Evolutionary conservation across 352 stramenopile species (phyloP), one percentile per base, ranked within the genome.

Genomic region (Pythium insidiosum): DNA sequence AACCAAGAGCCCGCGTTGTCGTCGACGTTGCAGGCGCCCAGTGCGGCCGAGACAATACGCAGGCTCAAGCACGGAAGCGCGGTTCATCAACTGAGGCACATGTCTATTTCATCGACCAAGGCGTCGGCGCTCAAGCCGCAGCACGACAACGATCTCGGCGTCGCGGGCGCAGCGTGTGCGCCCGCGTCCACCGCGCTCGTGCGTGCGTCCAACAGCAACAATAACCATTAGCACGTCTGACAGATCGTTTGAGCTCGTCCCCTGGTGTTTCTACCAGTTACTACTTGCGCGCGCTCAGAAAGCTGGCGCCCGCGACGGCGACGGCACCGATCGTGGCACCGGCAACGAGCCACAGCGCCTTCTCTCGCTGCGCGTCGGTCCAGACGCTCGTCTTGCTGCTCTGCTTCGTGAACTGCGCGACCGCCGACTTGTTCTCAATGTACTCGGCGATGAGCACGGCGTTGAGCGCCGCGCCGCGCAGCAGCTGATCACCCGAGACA

Each of bases 401-500:
- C 61, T 85, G 85, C 69, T 89, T 89, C 37, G 56, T 76, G 44
- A 85, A 87, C 53, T 87, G 77, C 30, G 63, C 65, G 5, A 51
- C 69, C 19, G 63, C 43, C 24, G 68, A 63, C 31, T 77, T 77
- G 35, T 82, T 72, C 58, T 89, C 76, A 18, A 90, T 56, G 52
- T 84, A 93, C 72, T 98, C 94, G 33, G 93, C 95, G 40, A 99
- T 97, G 33, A 98, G 66, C 41, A 99, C 96, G 11, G 96, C 95
- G 74, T 99, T 99, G 43, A 98, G 73, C 9, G 96, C 96, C 7
- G 96, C 96, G 57, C 96, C 96, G 46, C 95, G 86, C 43, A 99
- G 71, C 19, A 99, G 70, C 74, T 98, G 91, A 74, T 99, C 96
- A 36, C 96, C 96, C 38, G 72, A 96, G 20, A 99, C 95, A 58